Evolutionary conservation across 768 basidiomycete species (phyloP), one percentile per base, ranked within the genome.

Genomic region (Suillus weaverae): DNA sequence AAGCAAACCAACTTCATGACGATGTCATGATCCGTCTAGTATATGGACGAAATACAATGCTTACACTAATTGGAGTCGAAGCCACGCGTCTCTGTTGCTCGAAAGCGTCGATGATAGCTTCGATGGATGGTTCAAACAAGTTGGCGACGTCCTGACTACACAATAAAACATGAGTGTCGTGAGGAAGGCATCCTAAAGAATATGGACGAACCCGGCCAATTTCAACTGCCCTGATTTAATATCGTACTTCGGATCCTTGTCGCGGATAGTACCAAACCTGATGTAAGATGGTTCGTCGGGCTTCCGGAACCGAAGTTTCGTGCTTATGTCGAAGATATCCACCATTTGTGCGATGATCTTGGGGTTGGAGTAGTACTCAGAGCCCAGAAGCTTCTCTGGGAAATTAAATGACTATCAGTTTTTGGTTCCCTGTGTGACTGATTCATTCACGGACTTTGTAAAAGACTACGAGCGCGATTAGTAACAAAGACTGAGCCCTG

Each of bases 101-200:
- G 11, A 84, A 76, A 5, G 77, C 78, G 4, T 73, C 73, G 2
- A 71, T 70, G 10, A 78, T 79, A 1, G 64, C 75, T n/a, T 74
- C 60, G 9, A 83, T 68, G 0, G 83, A 82, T 0, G 79, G 80
- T 46, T 81, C 76, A 63, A 85, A 85, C 54, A 82, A 79, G 2
- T 62, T 65, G 2, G 74, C 76, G 5, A 84, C 73, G 11, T 79
- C 76, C 7, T 68, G 61, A 5, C 82, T 82, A 62, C 14, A 54
- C 1, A 3, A 32, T 3, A 7, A 5, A 36, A 36, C 7, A 4
- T 54, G 0, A 10, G 2, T 63, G 13, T 36, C 9, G 26, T 20
- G 4, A 5, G n/a, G 3, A 26, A 4, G 16, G 20, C 36, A 14
- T n/a, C 54, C 8, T 1, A 30, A 2, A 1, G 26, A 35, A 26